A percentile compares a stretch with the other conserved stretches of the same genome.
phyloP scores from a whole-genome alignment of 75 land plant genomes.

The Picea sitchensis region DNA sequence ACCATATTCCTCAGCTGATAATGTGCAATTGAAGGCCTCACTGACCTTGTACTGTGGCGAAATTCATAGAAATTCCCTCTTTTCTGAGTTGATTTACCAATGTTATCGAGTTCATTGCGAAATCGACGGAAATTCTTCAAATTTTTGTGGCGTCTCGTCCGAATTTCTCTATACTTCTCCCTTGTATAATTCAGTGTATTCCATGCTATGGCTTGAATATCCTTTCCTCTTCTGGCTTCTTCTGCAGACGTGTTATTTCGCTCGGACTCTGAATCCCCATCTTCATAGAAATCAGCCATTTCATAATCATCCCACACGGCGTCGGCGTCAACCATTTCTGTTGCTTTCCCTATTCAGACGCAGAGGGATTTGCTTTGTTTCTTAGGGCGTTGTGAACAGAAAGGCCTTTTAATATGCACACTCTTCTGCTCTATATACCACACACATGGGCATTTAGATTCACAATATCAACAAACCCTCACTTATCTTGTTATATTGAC shows the following conservation, averaged over 20 bases:
- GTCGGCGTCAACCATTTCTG: too few relatives aligned
- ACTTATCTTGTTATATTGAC: too few relatives aligned
- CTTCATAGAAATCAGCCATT: too few relatives aligned
- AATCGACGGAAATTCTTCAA: slow-evolving; percentile 59
- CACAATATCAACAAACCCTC: too few relatives aligned
- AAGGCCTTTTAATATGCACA: too few relatives aligned
- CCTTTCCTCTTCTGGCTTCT: slow-evolving; percentile 71
- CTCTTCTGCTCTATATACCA: too few relatives aligned
- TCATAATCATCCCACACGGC: too few relatives aligned
- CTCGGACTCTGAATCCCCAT: too few relatives aligned
- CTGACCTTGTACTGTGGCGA: slow-evolving; percentile 70
- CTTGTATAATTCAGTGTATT: slow-evolving; percentile 57
- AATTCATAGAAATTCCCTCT: slow-evolving; percentile 76
- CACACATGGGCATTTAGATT: too few relatives aligned
- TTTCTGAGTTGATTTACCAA: slow-evolving; percentile 59
- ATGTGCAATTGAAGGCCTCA: slow-evolving; percentile 86
- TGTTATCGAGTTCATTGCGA: slow-evolving; percentile 28
- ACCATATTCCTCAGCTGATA: slow-evolving; percentile 94
- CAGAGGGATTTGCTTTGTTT: too few relatives aligned
- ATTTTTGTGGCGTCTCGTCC: slow-evolving; percentile 72
- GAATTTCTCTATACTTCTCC: slow-evolving; percentile 55
- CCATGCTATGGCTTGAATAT: slow-evolving; percentile 85
- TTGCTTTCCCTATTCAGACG: too few relatives aligned
- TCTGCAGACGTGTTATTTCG: slow-evolving; percentile 51
- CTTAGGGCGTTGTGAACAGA: too few relatives aligned